A percentile compares a stretch with the other conserved stretches of the same genome.
Evolutionary conservation across 2,329 filamentous ascomycete species (phyloP).

Genomic region (Xylaria arbuscula): DNA sequence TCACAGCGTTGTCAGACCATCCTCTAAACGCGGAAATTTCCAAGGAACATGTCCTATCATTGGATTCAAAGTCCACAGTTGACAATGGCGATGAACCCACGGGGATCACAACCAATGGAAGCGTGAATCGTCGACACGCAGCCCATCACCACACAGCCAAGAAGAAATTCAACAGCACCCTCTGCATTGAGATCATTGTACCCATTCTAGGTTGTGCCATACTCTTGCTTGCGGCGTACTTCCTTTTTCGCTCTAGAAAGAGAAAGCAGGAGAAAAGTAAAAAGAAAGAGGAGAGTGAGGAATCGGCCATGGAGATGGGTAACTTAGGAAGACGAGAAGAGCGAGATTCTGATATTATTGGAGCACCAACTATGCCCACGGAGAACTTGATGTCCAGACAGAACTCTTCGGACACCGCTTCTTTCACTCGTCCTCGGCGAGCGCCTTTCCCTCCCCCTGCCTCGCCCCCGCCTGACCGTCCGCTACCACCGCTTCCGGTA

Average conservation of each 20-base stretch:
- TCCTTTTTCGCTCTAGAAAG: background rate
- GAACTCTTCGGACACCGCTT: background rate
- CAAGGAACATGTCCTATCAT: background rate
- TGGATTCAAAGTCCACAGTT: background rate
- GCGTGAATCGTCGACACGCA: background rate
- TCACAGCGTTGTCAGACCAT: background rate
- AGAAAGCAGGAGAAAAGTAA: background rate
- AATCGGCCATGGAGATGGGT: constrained; percentile 3
- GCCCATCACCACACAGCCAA: background rate
- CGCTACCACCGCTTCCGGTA: background rate
- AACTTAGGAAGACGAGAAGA: background rate
- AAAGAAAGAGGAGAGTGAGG: background rate
- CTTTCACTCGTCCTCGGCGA: constrained; percentile 3
- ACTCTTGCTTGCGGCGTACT: background rate
- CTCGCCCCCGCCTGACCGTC: background rate
- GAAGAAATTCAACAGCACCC: background rate
- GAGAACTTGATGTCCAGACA: background rate
- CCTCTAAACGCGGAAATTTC: background rate
- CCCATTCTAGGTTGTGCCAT: constrained; percentile 1
- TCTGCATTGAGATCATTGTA: background rate
- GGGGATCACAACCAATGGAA: background rate
- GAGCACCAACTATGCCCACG: background rate
- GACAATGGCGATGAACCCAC: background rate
- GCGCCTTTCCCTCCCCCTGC: constrained; percentile 10
- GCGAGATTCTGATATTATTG: background rate